Evolutionary conservation across 257 asterid species (phyloP), one percentile per base, ranked within the genome.

Genomic region (Nicotiana obtusifolia): DNA sequence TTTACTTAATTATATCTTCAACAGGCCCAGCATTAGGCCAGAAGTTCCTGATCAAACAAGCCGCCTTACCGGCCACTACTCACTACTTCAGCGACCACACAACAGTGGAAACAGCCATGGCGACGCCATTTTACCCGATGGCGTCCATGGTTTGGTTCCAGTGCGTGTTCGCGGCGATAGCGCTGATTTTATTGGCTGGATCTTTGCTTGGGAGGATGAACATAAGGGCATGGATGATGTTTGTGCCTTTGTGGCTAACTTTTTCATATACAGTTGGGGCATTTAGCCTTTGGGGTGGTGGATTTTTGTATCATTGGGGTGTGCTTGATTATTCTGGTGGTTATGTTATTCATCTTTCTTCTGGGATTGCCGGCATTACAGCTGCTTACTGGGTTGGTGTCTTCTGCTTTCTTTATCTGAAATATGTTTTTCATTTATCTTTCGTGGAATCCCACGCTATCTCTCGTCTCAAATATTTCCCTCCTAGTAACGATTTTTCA

Each of bases 271-370:
- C 94, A 7, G 90, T 90, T 35, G 97, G 94, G 20, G 97, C 97
- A 3, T 92, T 88, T 77, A 90, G 93, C 82, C 35, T 92, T 7
- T 91, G 97, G 94, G 93, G 97, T 20, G 93, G 94, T 19, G 94
- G 96, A 2, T 92, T 88, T 53, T 78, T 92, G 85, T 90, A 62
- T 10, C 93, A 90, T 0, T 88, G 93, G 97, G 96, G 97, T 6
- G 91, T 91, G 1, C 90, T 91, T 7, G 94, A 90, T 53, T 91
- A 87, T 35, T 90, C 94, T 54, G 96, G 94, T 15, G 93, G 96
- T 0, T 91, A 89, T 61, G 96, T 90, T 2, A 90, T 92, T 53
- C 97, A 90, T 81, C 94, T 90, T 37, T 89, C 96, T 19, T 91
- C 96, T 0, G 96, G 96, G 19, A 85, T 91, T 44, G 93, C 91